Evolutionary conservation across 495 filamentous ascomycete genomes (phyloP), one percentile per base, ranked within the genome.

Genomic region (Neurospora sp.): DNA sequence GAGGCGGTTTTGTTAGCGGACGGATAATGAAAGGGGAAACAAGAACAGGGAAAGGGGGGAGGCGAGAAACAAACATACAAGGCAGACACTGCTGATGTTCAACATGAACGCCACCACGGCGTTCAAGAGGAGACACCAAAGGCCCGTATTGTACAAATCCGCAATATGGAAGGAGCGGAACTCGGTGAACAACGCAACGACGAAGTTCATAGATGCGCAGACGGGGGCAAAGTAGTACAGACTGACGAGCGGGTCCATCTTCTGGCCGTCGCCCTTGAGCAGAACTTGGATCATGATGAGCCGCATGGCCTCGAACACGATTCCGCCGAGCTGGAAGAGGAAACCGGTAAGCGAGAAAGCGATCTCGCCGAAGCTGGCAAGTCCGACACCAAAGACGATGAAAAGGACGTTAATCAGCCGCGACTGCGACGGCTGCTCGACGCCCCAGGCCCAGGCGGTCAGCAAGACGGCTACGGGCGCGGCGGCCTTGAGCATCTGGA

Each of bases 211-310:
- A 65, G 87, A 73, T 7, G 92, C 90, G 79, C 92, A 94, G 9
- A 93, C 86, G 0, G 93, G 93, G 1, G 93, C 92, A 75, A 91
- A 94, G 81, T 95, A 96, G 83, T 96, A 96, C 38, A 96, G 86
- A 41, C 89, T 92, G 61, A 94, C 91, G 17, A 96, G 84, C 31
- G 93, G 91, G 75, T 95, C 92, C 93, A 96, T 94, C 79, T 91
- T 91, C 71, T 82, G 79, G 71, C 89, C 89, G n/a, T 87, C 83
- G 3, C 84, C 88, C 68, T 85, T 88, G 8, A 95, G 84, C 70
- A 96, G 81, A 3, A 88, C 86, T 81, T 95, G 89, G 71, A 94
- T 91, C 87, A 94, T 88, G 75, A 93, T 88, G 41, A 96, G 81
- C n/a, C 92, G 86, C 61, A 91, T 85, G 31, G 92, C 90, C 79